Base-by-base conservation (phyloP, 2,329 filamentous ascomycete species). In the Penicillium nordicum region DNA sequence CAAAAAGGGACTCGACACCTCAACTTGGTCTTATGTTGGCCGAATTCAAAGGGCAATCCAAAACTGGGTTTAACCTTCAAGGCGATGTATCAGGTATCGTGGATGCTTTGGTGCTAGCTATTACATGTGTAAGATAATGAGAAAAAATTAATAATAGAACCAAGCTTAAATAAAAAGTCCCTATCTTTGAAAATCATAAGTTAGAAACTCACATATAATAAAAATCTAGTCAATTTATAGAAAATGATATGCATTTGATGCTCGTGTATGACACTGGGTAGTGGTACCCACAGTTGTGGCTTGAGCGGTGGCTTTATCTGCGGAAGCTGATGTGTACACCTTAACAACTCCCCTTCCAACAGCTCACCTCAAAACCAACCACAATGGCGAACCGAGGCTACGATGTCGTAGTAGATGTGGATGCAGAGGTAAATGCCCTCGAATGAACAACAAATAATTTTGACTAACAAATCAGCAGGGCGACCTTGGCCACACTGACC, bases 331-430 rank as follows among this genome's bases (percentile, higher is more conserved):
- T 69, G 67, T 72, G 68, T 71, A 69, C 67, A 65, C 66, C 66
- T 71, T 68, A 43, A 59, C 66, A 62, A 51, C 64, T 65, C 48
- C 58, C 63, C 55, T 48, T 58, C 59, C 53, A 40, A 38, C 60
- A 61, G 57, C 50, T 51, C 60, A 56, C 53, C 42, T 50, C 49
- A 61, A 65, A 63, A 53, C 50, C 47, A 60, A 57, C 59, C 69
- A 79, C 67, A 54, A 92, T 92, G 89, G 84, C 89, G 56, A 89
- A 89, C 74, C 83, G 90, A 71, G 92, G 92, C 67, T 99, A 99
- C 76, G 94, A 99, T 80, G 94, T 96, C 60, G 93, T 99, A 64
- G 94, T 99, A 58, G 94, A 99, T 69, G 88, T 97, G 54, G 94
- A 99, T 74, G 90, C 94, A 70, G 94, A 97, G 84, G 92, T 96